Conservation (phyloP, 148 eudicot species). For the Spergularia marina region DNA sequence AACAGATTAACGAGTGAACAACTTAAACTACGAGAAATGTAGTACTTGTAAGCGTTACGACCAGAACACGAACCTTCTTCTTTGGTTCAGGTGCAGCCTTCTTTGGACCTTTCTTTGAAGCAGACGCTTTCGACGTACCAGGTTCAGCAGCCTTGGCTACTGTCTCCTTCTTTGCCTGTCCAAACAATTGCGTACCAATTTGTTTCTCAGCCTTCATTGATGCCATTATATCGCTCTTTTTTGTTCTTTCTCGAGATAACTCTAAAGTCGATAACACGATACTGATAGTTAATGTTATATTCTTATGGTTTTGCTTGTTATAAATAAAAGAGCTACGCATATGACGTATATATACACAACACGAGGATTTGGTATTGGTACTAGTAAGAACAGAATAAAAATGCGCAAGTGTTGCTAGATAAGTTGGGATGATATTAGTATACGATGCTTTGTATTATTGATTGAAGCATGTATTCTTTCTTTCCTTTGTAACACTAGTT, state of each 20-base stretch:
- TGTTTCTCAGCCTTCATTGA: constrained; percentile 3
- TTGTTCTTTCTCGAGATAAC: neutral
- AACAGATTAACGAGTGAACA: neutral
- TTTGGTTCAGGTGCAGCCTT: constrained; percentile 1
- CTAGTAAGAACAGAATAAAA: too few relatives aligned
- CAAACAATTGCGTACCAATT: neutral
- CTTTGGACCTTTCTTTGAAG: neutral
- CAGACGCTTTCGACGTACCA: neutral
- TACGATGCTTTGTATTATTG: too few relatives aligned
- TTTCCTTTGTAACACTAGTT: too few relatives aligned
- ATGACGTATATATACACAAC: too few relatives aligned
- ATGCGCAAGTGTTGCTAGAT: too few relatives aligned
- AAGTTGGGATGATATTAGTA: too few relatives aligned
- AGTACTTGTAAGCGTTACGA: too few relatives aligned
- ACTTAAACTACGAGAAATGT: too few relatives aligned
- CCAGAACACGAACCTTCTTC: neutral
- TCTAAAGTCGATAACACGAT: neutral
- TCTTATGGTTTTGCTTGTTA: neutral
- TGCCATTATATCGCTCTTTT: neutral
- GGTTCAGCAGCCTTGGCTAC: neutral
- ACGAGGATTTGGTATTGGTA: too few relatives aligned
- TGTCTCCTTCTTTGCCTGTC: constrained; percentile 3
- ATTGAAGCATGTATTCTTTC: too few relatives aligned
- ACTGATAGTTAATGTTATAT: neutral
- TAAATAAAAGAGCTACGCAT: too few relatives aligned